Percentiles rank a stretch among this genome's conserved stretches.
Conservation (phyloP, 306 rosid genomes). For the Ceratonia siliqua region DNA sequence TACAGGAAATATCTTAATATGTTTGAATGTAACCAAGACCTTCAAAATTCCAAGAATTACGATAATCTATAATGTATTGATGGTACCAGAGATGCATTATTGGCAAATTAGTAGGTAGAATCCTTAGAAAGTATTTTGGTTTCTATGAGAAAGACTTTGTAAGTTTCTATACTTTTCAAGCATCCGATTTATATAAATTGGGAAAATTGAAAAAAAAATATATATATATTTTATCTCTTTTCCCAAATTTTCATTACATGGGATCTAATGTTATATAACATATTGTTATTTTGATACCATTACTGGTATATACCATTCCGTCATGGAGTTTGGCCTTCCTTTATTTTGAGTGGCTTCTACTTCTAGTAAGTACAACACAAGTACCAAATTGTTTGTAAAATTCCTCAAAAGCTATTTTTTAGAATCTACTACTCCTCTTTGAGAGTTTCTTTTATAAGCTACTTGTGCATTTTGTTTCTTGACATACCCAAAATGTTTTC, state of each 20-base stretch:
- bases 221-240: background rate
- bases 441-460: background rate
- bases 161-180: constrained; percentile 7
- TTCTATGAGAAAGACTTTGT: constrained; percentile 63
- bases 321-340: background rate
- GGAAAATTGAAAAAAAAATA: background rate
- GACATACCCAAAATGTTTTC: constrained; percentile 1
- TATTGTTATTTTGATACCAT: background rate
- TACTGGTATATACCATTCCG: background rate
- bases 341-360: background rate
- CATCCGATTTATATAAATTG: constrained; percentile 1
- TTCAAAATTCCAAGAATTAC: constrained; percentile 56
- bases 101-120: constrained; percentile 64
- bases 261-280: background rate
- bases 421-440: background rate
- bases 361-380: background rate
- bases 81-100: constrained; percentile 46
- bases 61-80: constrained; percentile 44
- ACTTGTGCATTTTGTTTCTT: background rate
- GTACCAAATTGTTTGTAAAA: background rate
- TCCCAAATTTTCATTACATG: constrained; percentile 3
- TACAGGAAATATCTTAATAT: background rate
- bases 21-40: constrained; percentile 44
- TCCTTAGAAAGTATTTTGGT: constrained; percentile 54
- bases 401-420: background rate